Base-by-base conservation (phyloP, 2,329 filamentous ascomycete species). In the Helminthosporium solani region DNA sequence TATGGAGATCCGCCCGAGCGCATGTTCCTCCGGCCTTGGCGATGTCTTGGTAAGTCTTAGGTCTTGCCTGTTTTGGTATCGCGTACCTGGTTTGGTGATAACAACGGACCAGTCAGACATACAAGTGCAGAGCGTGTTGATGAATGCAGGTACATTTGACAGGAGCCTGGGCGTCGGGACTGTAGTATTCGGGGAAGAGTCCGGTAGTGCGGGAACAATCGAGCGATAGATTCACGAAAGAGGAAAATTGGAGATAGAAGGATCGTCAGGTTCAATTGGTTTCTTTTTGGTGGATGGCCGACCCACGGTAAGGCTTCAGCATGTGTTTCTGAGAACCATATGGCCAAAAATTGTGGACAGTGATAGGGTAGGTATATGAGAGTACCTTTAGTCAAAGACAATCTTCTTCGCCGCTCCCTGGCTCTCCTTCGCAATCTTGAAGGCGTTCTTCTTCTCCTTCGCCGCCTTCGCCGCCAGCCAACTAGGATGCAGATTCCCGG, bases 391-490 rank as follows among this genome's bases (percentile, higher is more conserved):
- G 64, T 84, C 80, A 68, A 86, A 86, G 7, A 76, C 75, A 40
- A 84, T 75, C 71, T 84, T 85, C 73, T 80, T 85, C 19, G 35
- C 20, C 14, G 20, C 20, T 20, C 82, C 82, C 44, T 74, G 61
- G 53, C 84, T 82, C n/a, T 73, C 64, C 34, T 73, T 75, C 33
- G 58, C 67, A 39, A 65, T 66, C 60, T 74, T 74, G 34, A 74
- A 74, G 31, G 58, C 67, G 40, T 63, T 66, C 60, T 74, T 74
- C 63, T 75, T 74, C 66, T 78, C 75, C 70, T 85, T 85, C 12
- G 78, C 77, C 59, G 75, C 75, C 70, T 79, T 81, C 23, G 80
- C 80, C 6, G 83, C 83, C 64, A 80, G 77, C 83, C 83, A 86
- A 44, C 80, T 83, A 16, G 83, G 83, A 76, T 86, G 83, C 56